phyloP scores from a whole-genome alignment of 179 eudicot genomes.

The Vitellaria paradoxa region DNA sequence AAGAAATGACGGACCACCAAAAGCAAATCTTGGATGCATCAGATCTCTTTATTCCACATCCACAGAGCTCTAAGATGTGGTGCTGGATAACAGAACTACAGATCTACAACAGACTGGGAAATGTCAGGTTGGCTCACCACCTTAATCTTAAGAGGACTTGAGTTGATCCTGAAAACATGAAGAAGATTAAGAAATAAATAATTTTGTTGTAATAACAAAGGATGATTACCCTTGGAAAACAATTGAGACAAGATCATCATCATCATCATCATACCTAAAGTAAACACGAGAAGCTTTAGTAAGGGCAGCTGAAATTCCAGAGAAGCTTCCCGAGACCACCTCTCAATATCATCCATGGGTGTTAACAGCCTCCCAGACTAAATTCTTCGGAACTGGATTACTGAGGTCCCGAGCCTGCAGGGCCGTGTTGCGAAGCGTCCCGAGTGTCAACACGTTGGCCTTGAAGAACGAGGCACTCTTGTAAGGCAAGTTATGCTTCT shows the following conservation, averaged over 20 bases:
- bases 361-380: slow-evolving; percentile 65
- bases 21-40: slow-evolving; percentile 1
- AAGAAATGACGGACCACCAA: neutral
- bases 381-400: slow-evolving; percentile 49
- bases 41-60: neutral
- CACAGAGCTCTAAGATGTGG: neutral
- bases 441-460: slow-evolving; percentile 43
- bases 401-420: slow-evolving; percentile 52
- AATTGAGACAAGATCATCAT: neutral
- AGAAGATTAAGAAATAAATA: neutral
- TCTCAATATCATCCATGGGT: slow-evolving; percentile 42
- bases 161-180: neutral
- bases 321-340: neutral
- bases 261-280: neutral
- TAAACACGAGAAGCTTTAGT: neutral
- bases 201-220: neutral
- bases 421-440: slow-evolving; percentile 46
- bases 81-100: neutral
- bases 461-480: slow-evolving; percentile 42
- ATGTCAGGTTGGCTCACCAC: neutral
- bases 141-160: neutral
- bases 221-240: neutral
- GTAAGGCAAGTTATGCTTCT: slow-evolving; percentile 49
- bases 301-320: neutral
- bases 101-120: neutral